Base-by-base conservation (phyloP, 2,329 filamentous ascomycete genomes). In the Cladosporium sp. region DNA sequence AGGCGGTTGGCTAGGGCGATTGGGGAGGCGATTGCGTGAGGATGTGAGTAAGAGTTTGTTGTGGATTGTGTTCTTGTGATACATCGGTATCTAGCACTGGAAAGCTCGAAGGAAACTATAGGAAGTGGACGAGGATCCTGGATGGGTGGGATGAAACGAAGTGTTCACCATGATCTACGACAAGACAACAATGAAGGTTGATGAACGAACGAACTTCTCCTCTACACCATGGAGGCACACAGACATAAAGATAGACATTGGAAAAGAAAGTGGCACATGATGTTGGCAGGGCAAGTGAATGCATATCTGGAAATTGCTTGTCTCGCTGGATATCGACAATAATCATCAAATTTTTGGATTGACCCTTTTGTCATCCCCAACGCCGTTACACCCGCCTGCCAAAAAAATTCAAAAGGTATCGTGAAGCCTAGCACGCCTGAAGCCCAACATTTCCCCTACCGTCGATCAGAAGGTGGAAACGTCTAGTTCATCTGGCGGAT, bases 401-500 rank as follows among this genome's bases (percentile, higher is more conserved):
- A 59, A 59, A 59, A 64, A 54, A 54, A n/a, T 32, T 44, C 30
- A 64, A 57, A 64, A 44, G 61, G 61, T 64, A 64, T 64, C 61
- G 61, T 64, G 61, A 47, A 57, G 61, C 61, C 11, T 57, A 32
- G 61, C 61, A 64, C 61, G 61, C 51, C 61, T 64, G 36, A 38
- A 38, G 55, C 61, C 61, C 61, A 54, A 38, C 49, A 44, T 64
- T 62, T 54, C 54, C 54, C 55, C 41, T 32, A 60, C 57, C 58
- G 52, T 58, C 54, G 28, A 41, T 18, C 44, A 49, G 38, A 47
- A 60, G 30, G 44, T 49, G 64, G 30, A 51, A 52, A 52, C 47
- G 67, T 65, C 80, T 96, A 99, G 89, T 98, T 98, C 95, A 98
- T 98, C 86, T 96, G 92, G 83, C 92, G 89, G 86, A 99, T 91